These are phyloP conservation scores for Kodamaea suecica DNA, from an alignment of 1,139 yeast species.

Conservation along the genomic window DNA sequence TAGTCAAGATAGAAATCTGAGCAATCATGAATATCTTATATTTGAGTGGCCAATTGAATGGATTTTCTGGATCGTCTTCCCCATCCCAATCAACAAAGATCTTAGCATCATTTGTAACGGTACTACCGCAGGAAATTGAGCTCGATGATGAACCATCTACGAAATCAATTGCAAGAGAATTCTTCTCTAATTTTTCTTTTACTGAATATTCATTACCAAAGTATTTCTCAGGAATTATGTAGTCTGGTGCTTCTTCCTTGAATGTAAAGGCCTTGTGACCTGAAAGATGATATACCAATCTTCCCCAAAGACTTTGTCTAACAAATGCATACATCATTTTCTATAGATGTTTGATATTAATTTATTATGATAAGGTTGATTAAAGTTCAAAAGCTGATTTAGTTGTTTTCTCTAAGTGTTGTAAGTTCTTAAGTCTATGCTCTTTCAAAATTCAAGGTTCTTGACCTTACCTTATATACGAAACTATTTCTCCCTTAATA, in stretches of 20 bases:
- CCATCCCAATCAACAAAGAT: slow-evolving; percentile 41
- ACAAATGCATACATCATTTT: slow-evolving; percentile 14
- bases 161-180: not conserved
- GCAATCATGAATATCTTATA: slow-evolving; percentile 38
- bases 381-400: too few species aligned
- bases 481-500: too few species aligned
- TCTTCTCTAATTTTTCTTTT: not conserved
- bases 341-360: too few species aligned
- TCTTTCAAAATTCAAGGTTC: too few species aligned
- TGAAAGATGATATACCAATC: slow-evolving; percentile 27
- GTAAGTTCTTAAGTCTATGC: too few species aligned
- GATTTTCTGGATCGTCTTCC: slow-evolving; percentile 54
- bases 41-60: slow-evolving; percentile 50
- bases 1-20: slow-evolving; percentile 45
- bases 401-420: too few species aligned
- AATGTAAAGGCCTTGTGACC: slow-evolving; percentile 22
- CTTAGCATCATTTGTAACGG: not conserved
- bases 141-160: not conserved
- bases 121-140: not conserved
- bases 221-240: slow-evolving; percentile 29
- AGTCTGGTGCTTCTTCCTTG: slow-evolving; percentile 28
- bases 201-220: slow-evolving; percentile 4
- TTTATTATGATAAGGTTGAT: too few species aligned
- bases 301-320: slow-evolving; percentile 30
- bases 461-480: too few species aligned